Base-by-base conservation (phyloP, 306 rosid species). In the Cicer bijugum region DNA sequence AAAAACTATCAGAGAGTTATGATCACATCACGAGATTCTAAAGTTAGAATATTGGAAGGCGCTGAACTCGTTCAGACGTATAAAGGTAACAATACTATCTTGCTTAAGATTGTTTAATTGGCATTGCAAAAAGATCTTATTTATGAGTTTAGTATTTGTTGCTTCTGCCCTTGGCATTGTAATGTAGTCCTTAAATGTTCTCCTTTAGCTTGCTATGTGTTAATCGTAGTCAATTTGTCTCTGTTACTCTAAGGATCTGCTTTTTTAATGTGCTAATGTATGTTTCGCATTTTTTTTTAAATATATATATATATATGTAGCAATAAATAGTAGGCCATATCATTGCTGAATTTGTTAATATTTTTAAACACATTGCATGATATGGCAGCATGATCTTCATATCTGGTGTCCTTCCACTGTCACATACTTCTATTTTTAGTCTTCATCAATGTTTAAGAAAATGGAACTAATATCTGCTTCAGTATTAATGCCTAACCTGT, bases 21-120 rank as follows among this genome's bases (percentile, higher is more conserved):
- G 94, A 81, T 94, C 76, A 79, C 97, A 43, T 88, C 96, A 40
- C 96, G 87, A 85, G 97, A 94, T 82, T 89, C 92, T 2, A 94
- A 87, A 86, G 76, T 94, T 51, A 84, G 94, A 20, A 68, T 94
- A 67, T 83, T 89, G 39, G 93, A 94, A 66, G 93, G 96, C 38
- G 66, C 38, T 48, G 86, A 91, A 70, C 78, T 88, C 39, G 65
- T 85, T 77, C 83, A 76, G 71, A 88, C 84, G 67, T 89, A 72
- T 83, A 89, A 78, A 87, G 99, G 99, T 94, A 84, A 23, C 35
- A 28, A 28, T 28, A 28, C 35, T 28, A 28, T 28, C 35, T 28
- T 28, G 35, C 35, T 28, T 28, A 28, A 28, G 5, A 28, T 45
- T 46, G 35, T 72, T 65, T 56, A 16, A 50, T 40, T 74, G 48